A percentile compares a stretch with the other conserved stretches of the same genome.
Conservation (phyloP, 2,329 filamentous ascomycete species). For the Lachnellula suecica region DNA sequence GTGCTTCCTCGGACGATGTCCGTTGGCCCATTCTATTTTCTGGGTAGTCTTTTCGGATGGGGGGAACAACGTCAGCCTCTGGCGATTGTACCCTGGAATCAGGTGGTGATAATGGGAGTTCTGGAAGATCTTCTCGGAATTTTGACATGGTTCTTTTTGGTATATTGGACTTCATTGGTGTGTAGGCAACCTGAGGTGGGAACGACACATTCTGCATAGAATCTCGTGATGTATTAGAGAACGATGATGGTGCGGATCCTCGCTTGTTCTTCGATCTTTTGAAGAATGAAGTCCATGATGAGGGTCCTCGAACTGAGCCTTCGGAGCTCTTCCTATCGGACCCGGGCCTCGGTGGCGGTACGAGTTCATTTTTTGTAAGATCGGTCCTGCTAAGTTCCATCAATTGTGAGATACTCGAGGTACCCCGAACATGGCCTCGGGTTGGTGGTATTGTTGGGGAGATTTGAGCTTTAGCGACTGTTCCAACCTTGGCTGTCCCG, state of each 20-base stretch:
- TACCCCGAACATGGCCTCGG: conserved; percentile 42
- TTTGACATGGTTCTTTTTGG: conserved; percentile 84
- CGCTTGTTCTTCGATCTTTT: conserved; percentile 53
- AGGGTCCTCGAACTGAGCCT: conserved; percentile 44
- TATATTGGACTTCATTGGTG: conserved; percentile 38
- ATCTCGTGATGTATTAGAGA: conserved; percentile 87
- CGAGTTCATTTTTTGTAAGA: no score
- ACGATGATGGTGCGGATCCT: conserved; percentile 66
- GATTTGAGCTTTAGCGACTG: conserved; percentile 46
- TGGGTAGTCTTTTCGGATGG: no score
- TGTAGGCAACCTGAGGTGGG: conserved; percentile 22
- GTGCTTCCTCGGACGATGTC: conserved; percentile 33
- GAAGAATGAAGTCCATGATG: conserved; percentile 73
- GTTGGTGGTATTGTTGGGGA: conserved; percentile 46
- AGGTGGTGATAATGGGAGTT: conserved; percentile 81
- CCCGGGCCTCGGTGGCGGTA: conserved; percentile 35
- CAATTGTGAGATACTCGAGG: conserved; percentile 52
- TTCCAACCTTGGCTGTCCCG: conserved; percentile 46
- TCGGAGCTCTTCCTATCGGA: conserved; percentile 51
- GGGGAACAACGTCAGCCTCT: conserved; percentile 51
- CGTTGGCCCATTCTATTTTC: conserved; percentile 21
- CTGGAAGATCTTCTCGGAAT: conserved; percentile 89
- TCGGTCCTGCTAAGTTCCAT: conserved; percentile 39
- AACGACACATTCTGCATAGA: conserved; percentile 59
- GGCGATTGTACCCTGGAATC: conserved; percentile 80